These are phyloP conservation scores for Acrodontium crateriforme DNA, from an alignment of 2,329 filamentous ascomycete genomes.

Conservation along the genomic window DNA sequence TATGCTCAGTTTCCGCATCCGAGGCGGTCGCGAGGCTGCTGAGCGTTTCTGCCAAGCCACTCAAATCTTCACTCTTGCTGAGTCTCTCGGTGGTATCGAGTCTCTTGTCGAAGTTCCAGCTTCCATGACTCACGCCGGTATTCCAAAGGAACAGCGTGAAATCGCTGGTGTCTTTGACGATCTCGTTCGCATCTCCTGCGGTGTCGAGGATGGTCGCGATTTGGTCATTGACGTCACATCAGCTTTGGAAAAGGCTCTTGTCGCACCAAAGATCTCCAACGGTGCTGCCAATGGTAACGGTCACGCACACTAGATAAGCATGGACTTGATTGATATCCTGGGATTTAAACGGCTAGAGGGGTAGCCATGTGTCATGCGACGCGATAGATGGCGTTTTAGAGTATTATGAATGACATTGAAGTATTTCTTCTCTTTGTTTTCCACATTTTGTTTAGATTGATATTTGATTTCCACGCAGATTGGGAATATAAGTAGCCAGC, in stretches of 20 bases:
- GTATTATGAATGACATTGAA: no score
- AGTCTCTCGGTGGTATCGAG: constrained; percentile 86
- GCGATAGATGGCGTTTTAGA: no score
- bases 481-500: no score
- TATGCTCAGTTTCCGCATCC: constrained; percentile 93
- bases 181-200: constrained; percentile 82
- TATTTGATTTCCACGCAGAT: no score
- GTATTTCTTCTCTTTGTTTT: no score
- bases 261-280: constrained; percentile 33
- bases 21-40: constrained; percentile 71
- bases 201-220: constrained; percentile 81
- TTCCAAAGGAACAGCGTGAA: constrained; percentile 80
- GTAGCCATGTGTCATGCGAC: no score
- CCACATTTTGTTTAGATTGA: no score
- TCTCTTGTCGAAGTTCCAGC: constrained; percentile 81
- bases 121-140: constrained; percentile 94
- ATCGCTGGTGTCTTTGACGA: constrained; percentile 90
- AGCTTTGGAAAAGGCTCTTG: constrained; percentile 65
- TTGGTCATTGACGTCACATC: constrained; percentile 68
- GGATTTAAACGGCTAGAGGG: no score
- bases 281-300: constrained; percentile 19
- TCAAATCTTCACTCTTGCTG: constrained; percentile 81
- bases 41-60: constrained; percentile 86
- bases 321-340: no score
- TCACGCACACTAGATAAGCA: no score